Percentiles rank a stretch among this genome's conserved stretches.
These are phyloP conservation scores for Physcomitrium patens DNA, from an alignment of 225 moss, liverwort and hornwort species.

Conservation along the genomic window DNA sequence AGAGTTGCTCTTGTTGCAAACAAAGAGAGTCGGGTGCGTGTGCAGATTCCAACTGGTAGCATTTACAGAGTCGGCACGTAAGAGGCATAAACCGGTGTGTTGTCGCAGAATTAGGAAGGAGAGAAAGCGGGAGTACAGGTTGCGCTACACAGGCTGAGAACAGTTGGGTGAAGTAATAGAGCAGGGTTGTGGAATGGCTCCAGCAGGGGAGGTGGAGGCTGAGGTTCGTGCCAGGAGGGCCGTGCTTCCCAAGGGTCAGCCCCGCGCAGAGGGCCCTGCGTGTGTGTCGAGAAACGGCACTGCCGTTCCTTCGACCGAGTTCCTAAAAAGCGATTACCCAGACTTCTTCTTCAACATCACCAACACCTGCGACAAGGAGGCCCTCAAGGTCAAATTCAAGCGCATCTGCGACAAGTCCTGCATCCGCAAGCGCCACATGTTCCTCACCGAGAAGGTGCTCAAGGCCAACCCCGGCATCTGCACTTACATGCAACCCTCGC, in stretches of 20 bases:
- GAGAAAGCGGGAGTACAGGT: too few relatives aligned
- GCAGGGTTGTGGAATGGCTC: constrained; percentile 26
- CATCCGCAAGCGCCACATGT: constrained; percentile 49
- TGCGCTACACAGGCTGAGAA: too few relatives aligned
- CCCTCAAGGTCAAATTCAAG: constrained; percentile 49
- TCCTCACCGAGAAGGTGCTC: constrained; percentile 51
- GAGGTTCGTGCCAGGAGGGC: constrained; percentile 14
- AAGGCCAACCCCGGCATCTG: constrained; percentile 61
- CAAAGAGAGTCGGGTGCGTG: too few relatives aligned
- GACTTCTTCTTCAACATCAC: constrained; percentile 52
- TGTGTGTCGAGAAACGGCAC: constrained; percentile 48
- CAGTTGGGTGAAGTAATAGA: too few relatives aligned
- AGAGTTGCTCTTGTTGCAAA: too few relatives aligned
- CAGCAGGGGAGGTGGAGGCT: constrained; percentile 23
- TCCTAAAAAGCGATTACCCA: constrained; percentile 41
- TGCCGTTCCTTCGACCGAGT: constrained; percentile 47
- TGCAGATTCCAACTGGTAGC: too few relatives aligned
- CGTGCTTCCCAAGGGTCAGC: constrained; percentile 37
- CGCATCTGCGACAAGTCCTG: constrained; percentile 57
- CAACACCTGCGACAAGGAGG: constrained; percentile 38
- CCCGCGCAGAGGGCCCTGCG: constrained; percentile 53
- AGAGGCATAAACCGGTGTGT: too few relatives aligned
- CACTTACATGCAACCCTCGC: constrained; percentile 57
- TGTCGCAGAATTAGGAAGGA: too few relatives aligned
- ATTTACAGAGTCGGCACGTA: too few relatives aligned